A percentile compares a stretch with the other conserved stretches of the same genome.
These are phyloP conservation scores for Singerocomus inundabilis DNA, from an alignment of 1,284 basidiomycete genomes.

Conservation along the genomic window DNA sequence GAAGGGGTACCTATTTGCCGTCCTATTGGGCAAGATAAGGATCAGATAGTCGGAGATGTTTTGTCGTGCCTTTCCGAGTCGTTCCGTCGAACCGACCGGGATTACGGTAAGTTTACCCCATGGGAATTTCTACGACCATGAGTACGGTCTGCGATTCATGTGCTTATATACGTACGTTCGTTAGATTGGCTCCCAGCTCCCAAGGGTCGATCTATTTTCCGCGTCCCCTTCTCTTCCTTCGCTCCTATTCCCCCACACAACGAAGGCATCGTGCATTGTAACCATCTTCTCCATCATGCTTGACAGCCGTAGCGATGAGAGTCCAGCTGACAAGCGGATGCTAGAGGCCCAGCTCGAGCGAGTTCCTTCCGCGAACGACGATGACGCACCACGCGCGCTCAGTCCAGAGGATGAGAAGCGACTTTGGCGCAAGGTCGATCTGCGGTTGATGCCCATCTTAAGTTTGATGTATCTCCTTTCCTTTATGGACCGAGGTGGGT, in stretches of 20 bases:
- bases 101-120: no score
- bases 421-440: slow-evolving; percentile 65
- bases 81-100: neutral
- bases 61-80: neutral
- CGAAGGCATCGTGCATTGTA: neutral
- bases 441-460: slow-evolving; percentile 62
- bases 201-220: no score
- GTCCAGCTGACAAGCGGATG: neutral
- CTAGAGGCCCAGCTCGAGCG: neutral
- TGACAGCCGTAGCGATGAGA: neutral
- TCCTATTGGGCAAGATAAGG: neutral
- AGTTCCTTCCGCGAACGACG: neutral
- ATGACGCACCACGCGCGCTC: slow-evolving; percentile 8
- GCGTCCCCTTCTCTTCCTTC: neutral
- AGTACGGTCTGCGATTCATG: no score
- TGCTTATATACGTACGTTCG: neutral
- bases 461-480: slow-evolving; percentile 63
- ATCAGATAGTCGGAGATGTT: neutral
- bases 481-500: slow-evolving; percentile 61
- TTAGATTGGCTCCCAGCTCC: no score
- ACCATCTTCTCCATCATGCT: neutral
- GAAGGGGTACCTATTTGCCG: no score
- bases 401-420: slow-evolving; percentile 47
- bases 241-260: no score
- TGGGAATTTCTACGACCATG: no score